Conservation (phyloP, 1,284 basidiomycete genomes). For the Leccinum fuscescens region DNA sequence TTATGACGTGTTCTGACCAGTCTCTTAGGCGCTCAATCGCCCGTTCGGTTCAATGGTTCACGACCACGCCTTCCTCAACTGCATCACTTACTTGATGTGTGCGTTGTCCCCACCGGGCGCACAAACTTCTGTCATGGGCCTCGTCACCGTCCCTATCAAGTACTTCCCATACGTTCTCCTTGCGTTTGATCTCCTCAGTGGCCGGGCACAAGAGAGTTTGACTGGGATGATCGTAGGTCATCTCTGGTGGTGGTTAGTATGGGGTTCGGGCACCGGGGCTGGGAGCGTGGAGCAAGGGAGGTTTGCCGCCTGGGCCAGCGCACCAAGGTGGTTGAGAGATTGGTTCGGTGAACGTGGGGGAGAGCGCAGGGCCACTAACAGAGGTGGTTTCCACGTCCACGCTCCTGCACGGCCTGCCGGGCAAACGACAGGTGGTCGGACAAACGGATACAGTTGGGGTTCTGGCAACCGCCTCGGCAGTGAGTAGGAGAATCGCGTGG, state of each 20-base stretch:
- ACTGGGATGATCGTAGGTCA: slow-evolving; percentile 78
- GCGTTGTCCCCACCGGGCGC: slow-evolving; percentile 63
- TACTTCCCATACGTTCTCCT: slow-evolving; percentile 80
- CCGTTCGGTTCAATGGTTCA: slow-evolving; percentile 63
- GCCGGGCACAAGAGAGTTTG: slow-evolving; percentile 60
- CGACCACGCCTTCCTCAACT: slow-evolving; percentile 65
- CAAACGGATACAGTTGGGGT: slow-evolving; percentile 41
- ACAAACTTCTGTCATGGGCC: slow-evolving; percentile 71
- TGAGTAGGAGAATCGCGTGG: slow-evolving; percentile 7
- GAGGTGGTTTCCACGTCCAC: slow-evolving; percentile 26
- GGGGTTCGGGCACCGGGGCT: slow-evolving; percentile 39
- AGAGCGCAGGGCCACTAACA: slow-evolving; percentile 16
- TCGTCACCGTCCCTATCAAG: slow-evolving; percentile 65
- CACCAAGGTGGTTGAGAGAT: slow-evolving; percentile 40
- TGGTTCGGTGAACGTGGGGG: slow-evolving; percentile 33
- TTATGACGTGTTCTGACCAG: slow-evolving; percentile 6
- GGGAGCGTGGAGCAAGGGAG: slow-evolving; percentile 30
- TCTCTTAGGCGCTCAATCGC: slow-evolving; percentile 53
- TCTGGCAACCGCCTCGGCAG: slow-evolving; percentile 40
- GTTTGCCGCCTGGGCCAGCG: slow-evolving; percentile 30
- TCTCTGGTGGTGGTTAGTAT: slow-evolving; percentile 74
- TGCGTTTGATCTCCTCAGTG: slow-evolving; percentile 66
- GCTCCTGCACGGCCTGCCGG: slow-evolving; percentile 33
- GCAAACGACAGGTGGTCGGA: slow-evolving; percentile 24
- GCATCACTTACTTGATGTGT: slow-evolving; percentile 68